Evolutionary conservation across 768 basidiomycete species (phyloP), one percentile per base, ranked within the genome.

Genomic region (Lactarius sanguifluus): DNA sequence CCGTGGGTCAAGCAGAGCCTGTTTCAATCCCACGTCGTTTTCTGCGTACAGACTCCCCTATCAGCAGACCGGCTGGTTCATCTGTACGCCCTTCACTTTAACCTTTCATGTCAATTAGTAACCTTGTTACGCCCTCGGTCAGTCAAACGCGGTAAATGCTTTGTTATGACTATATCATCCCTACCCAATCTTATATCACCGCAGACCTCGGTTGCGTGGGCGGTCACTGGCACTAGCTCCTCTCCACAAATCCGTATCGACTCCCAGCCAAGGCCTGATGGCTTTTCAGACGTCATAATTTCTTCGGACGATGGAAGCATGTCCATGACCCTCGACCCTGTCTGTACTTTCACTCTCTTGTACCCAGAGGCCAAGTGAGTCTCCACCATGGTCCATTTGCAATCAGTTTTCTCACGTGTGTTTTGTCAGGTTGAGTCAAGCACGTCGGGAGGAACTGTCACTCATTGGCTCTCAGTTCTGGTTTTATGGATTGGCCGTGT

Each of bases 1-100:
- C 60, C 20, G 60, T 38, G 1, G 67, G 60, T 12, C 38, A 61
- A 32, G 13, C 58, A 82, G 72, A 81, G 34, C 82, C 81, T 2
- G 70, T 75, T 64, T 25, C 73, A 60, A 66, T 64, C 10, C 59
- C 57, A 23, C 20, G 1, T 10, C 62, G 62, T n/a, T 64, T 56
- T 28, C 8, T 62, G 32, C 57, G 13, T 25, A 28, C 23, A 13
- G 9, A 10, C 38, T 13, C 59, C 23, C 20, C 34, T 5, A 7
- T 34, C 9, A 25, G 8, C 8, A 13, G n/a, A 12, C 40, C 2
- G 25, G 16, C 34, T 1, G n/a, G 1, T 43, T n/a, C 43, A 30
- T 32, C 55, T 10, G 62, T 67, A 41, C 43, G 62, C 20, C 30
- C 12, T 3, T 12, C 8, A 6, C 16, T 52, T 1, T 0, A 15